phyloP scores from a whole-genome alignment of 2,329 filamentous ascomycete species.

The Hymenoscyphus repandus region DNA sequence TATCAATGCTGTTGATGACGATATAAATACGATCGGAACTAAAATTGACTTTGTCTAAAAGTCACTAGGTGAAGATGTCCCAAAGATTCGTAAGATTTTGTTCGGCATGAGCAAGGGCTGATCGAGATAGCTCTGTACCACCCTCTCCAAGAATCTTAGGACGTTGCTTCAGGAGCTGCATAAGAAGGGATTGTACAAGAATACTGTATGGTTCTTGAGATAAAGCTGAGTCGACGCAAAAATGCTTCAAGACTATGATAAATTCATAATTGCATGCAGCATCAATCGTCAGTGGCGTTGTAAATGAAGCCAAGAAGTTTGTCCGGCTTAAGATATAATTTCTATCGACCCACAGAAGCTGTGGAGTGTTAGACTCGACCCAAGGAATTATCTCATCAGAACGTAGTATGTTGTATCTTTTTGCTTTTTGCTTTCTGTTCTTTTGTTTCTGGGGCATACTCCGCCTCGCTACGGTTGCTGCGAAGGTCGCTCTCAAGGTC shows the following conservation, averaged over 20 bases:
- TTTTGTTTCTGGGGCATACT: not conserved
- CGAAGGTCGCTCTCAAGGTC: not conserved
- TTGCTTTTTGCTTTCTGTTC: not conserved
- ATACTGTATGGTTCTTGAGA: not conserved
- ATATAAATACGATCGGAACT: not conserved
- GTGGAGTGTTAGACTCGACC: not conserved
- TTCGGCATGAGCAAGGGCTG: not conserved
- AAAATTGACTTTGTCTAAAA: not conserved
- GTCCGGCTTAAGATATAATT: not conserved
- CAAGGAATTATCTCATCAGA: not conserved
- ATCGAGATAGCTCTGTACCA: not conserved
- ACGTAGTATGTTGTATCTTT: not conserved
- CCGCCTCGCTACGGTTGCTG: not conserved
- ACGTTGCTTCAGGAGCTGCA: not conserved
- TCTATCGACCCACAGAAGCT: not conserved
- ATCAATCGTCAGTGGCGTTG: not conserved
- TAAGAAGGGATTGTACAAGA: not conserved
- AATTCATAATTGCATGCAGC: not conserved
- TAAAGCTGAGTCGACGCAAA: not conserved
- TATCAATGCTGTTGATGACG: slow-evolving; percentile 3
- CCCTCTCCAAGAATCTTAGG: not conserved
- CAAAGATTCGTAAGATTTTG: not conserved
- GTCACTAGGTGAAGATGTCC: not conserved
- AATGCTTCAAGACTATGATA: not conserved
- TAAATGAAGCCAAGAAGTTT: not conserved